Conservation (phyloP, 2,329 filamentous ascomycete genomes). For the Calonectria fujianensis region DNA sequence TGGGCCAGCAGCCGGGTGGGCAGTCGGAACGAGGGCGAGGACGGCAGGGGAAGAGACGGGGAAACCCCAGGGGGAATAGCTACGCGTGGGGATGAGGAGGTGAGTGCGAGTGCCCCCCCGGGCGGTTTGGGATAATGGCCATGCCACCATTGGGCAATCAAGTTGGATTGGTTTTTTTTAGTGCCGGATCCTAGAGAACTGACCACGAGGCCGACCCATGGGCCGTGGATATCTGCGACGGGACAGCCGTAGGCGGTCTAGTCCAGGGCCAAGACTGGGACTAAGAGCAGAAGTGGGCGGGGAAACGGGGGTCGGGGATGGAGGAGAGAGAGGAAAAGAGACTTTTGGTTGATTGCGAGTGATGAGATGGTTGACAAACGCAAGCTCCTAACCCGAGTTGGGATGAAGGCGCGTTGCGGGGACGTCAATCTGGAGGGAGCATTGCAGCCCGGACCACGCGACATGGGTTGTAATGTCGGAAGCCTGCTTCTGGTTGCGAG, state of each 20-base stretch:
- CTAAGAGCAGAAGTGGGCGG: slow-evolving; percentile 25
- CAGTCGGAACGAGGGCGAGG: background rate
- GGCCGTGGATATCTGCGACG: slow-evolving; percentile 19
- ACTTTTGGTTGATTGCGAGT: slow-evolving; percentile 11
- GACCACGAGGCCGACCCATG: slow-evolving; percentile 25
- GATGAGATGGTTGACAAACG: background rate
- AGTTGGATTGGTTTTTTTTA: slow-evolving; percentile 20
- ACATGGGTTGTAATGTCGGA: slow-evolving; percentile 18
- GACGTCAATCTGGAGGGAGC: slow-evolving; percentile 15
- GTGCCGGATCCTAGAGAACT: slow-evolving; percentile 30
- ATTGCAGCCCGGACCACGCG: slow-evolving; percentile 21
- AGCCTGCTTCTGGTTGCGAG: slow-evolving; percentile 14
- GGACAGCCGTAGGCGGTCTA: slow-evolving; percentile 30
- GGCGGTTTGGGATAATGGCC: slow-evolving; percentile 6
- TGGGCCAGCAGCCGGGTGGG: slow-evolving; percentile 30
- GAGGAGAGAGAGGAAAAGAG: slow-evolving; percentile 6
- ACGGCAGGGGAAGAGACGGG: slow-evolving; percentile 24
- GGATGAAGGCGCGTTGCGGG: slow-evolving; percentile 17
- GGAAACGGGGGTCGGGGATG: slow-evolving; percentile 23
- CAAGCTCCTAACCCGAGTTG: slow-evolving; percentile 30
- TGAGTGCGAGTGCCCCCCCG: slow-evolving; percentile 19
- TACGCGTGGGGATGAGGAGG: slow-evolving; percentile 18
- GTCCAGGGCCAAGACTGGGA: slow-evolving; percentile 18
- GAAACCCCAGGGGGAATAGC: slow-evolving; percentile 21
- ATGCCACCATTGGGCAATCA: background rate